Evolutionary conservation across 2,329 filamentous ascomycete species (phyloP), one percentile per base, ranked within the genome.

Genomic region (Chaetomium olivaceum): DNA sequence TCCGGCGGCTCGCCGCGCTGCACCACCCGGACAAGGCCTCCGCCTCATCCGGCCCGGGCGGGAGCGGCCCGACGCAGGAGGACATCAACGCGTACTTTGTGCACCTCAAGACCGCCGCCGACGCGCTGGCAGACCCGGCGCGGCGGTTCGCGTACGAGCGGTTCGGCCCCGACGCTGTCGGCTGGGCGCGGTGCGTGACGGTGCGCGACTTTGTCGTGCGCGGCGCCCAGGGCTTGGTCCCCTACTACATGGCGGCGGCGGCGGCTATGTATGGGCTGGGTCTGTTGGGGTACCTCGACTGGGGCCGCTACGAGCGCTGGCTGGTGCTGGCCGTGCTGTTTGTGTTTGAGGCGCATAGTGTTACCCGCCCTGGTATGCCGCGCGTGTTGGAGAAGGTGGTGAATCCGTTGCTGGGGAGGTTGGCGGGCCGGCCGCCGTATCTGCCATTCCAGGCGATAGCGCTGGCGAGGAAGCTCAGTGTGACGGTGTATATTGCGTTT

Each of bases 61-160:
- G 3, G 0, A 14, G 23, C 71, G 72, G 48, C 9, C 4, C 9
- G 12, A 25, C 27, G 19, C 19, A 72, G 68, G 46, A 58, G 27
- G 74, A 74, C 52, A 72, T 66, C 31, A 74, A 73, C 64, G 74
- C 71, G 50, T 84, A 89, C 78, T 98, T 96, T 77, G 87, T 97
- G 56, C 88, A 91, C 73, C 84, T 98, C 73, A 94, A 93, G 80
- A 81, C 88, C 55, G 93, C 92, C 6, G 87, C 92, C 73, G 95
- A 98, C 73, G 91, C 89, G 0, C 85, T 97, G 19, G 80, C 87
- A n/a, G 88, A 95, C 74, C 87, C 91, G 2, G 88, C 87, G 0
- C 88, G 86, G 73, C 85, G 92, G 63, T 96, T 95, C 76, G 93
- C 92, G 8, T 97, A 97, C 78, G 92, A 97, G 75, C 88, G 92